Evolutionary conservation across 2,329 filamentous ascomycete species (phyloP).

Genomic region (Pseudogymnoascus sp.): DNA sequence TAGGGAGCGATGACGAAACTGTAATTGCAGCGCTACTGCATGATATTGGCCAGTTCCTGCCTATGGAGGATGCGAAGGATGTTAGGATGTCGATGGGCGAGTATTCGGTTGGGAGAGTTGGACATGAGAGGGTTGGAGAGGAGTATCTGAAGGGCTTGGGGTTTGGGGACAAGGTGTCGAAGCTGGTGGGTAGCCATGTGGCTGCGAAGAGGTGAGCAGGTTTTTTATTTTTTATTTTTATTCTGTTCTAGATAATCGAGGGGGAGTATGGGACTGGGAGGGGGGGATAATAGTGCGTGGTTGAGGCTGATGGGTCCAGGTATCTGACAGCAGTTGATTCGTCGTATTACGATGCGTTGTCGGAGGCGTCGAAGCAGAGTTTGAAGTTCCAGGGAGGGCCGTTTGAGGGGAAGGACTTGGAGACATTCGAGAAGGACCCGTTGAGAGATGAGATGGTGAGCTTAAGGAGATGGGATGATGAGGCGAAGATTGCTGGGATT

Average conservation of each 20-base stretch:
- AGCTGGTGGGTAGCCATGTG: slow-evolving; percentile 33
- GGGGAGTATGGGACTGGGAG: background rate
- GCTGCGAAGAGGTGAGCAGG: slow-evolving; percentile 27
- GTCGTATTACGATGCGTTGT: slow-evolving; percentile 30
- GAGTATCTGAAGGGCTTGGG: slow-evolving; percentile 29
- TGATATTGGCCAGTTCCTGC: slow-evolving; percentile 37
- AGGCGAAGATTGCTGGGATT: slow-evolving; percentile 28
- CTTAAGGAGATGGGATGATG: slow-evolving; percentile 33
- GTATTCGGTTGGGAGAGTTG: slow-evolving; percentile 31
- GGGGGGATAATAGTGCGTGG: background rate
- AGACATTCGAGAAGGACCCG: slow-evolving; percentile 27
- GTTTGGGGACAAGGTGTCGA: slow-evolving; percentile 31
- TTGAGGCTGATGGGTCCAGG: slow-evolving; percentile 15
- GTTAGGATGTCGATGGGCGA: slow-evolving; percentile 21
- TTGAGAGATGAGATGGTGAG: slow-evolving; percentile 31
- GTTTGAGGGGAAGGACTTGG: slow-evolving; percentile 27
- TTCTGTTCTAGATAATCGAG: background rate
- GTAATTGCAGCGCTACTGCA: slow-evolving; percentile 35
- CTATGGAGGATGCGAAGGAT: slow-evolving; percentile 27
- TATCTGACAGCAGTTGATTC: slow-evolving; percentile 32
- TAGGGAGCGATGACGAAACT: slow-evolving; percentile 23
- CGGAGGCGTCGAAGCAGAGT: slow-evolving; percentile 31
- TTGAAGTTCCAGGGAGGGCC: slow-evolving; percentile 33
- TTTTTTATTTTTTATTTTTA: background rate
- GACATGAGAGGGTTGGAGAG: slow-evolving; percentile 33